Evolutionary conservation across 306 rosid species (phyloP), one percentile per base, ranked within the genome.

Genomic region (Abrus pulchellus): DNA sequence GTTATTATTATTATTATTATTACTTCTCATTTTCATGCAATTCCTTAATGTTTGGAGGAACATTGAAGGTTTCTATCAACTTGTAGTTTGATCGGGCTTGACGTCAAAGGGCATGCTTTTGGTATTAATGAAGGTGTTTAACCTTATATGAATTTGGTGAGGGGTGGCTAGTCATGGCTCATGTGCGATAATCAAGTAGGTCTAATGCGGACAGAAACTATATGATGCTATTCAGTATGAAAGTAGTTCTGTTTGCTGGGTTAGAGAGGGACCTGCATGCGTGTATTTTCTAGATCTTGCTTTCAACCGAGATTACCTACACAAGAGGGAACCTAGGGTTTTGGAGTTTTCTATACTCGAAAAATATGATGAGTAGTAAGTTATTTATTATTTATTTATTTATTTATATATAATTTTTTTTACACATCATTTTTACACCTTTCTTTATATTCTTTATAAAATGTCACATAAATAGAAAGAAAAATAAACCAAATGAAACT

Each of bases 181-280:
- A 82, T 85, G 79, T 83, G 87, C 84, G 45, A 82, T 63, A 83
- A 88, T 85, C 57, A 83, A 68, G 45, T 63, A 34, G 44, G 41
- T 43, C 32, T 49, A 57, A 68, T 73, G 61, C 7, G 7, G 76
- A 85, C 76, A 77, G 8, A 75, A 50, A 50, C 43, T 34, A 45
- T 49, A 14, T 7, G 45, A 47, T 71, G 62, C 20, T 34, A 38
- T 53, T 30, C 9, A 14, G 7, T 28, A 30, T 41, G 41, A 83
- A 30, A 45, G 28, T 73, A 74, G 64, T 57, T 73, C 14, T 52
- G 10, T 72, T 52, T 80, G 74, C 73, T 76, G 63, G 52, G 41
- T 81, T 60, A 27, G 80, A 81, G 67, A 77, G 79, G 72, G 84
- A 60, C 85, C 52, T 83, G 45, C 48, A 69, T 54, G 73, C 9